Conservation (phyloP, 108 stramenopile species). For the Fistulifera solaris region DNA sequence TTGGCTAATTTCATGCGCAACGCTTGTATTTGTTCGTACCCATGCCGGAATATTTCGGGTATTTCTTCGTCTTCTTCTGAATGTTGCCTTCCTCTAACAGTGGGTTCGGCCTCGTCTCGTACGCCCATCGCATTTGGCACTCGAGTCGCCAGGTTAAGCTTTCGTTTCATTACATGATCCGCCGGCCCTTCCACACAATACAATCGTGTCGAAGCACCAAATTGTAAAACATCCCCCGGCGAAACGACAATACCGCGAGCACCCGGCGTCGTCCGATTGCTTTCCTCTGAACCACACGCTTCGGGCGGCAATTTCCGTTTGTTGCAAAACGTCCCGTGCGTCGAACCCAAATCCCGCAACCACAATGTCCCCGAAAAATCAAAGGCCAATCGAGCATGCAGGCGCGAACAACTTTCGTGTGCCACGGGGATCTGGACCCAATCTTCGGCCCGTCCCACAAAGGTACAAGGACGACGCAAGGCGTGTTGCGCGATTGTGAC, state of each 20-base stretch:
- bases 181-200: constrained; percentile 65
- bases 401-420: constrained; percentile 65
- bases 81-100: too few relatives aligned
- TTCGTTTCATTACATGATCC: too few relatives aligned
- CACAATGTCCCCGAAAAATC: constrained; percentile 42
- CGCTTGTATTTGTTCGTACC: constrained; percentile 36
- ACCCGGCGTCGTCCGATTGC: constrained; percentile 20
- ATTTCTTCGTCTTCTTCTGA: constrained; percentile 22
- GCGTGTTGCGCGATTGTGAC: constrained; percentile 21
- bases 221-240: constrained; percentile 58
- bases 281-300: constrained; percentile 38
- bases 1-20: constrained; percentile 45
- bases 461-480: constrained; percentile 21
- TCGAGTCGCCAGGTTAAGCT: too few relatives aligned
- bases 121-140: too few relatives aligned
- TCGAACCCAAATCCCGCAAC: constrained; percentile 52
- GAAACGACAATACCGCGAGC: constrained; percentile 58
- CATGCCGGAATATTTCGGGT: constrained; percentile 41
- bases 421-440: constrained; percentile 40
- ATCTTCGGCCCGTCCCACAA: constrained; percentile 61
- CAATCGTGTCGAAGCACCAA: constrained; percentile 58
- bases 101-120: too few relatives aligned
- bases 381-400: constrained; percentile 74
- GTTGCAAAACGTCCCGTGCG: constrained; percentile 71
- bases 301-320: constrained; percentile 31